Evolutionary conservation across 129 eudicot species (phyloP).

Genomic region (Saussurea involucrata): DNA sequence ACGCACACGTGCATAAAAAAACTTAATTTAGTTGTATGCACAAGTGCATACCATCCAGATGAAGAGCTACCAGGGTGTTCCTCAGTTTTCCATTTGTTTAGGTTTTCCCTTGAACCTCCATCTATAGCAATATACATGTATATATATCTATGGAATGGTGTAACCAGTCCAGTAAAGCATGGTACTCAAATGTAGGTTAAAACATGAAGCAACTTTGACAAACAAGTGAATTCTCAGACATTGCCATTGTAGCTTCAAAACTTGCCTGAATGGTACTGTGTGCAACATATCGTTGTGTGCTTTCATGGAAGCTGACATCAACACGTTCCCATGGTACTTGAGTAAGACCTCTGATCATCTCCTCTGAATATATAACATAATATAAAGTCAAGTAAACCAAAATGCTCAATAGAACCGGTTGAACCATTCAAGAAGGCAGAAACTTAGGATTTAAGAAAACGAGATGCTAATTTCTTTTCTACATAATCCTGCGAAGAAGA

Average conservation of each 20-base stretch:
- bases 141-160: neutral
- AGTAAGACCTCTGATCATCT: constrained; percentile 78
- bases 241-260: neutral
- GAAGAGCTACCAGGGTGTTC: neutral
- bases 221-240: no score
- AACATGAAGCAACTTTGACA: neutral
- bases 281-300: constrained; percentile 77
- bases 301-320: constrained; percentile 79
- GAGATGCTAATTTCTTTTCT: no score
- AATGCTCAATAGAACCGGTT: no score
- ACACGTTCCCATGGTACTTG: constrained; percentile 89
- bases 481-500: no score
- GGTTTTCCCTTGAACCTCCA: neutral
- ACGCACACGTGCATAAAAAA: neutral
- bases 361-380: constrained; percentile 41
- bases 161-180: neutral
- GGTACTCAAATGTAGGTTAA: neutral
- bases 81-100: neutral
- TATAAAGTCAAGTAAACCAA: neutral
- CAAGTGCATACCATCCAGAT: neutral
- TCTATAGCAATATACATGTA: neutral
- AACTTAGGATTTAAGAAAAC: no score
- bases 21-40: no score
- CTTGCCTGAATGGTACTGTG: constrained; percentile 83
- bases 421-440: no score